A percentile compares a stretch with the other conserved stretches of the same genome.
Conservation (phyloP, 257 asterid genomes). For the Rauvolfia tetraphylla region DNA sequence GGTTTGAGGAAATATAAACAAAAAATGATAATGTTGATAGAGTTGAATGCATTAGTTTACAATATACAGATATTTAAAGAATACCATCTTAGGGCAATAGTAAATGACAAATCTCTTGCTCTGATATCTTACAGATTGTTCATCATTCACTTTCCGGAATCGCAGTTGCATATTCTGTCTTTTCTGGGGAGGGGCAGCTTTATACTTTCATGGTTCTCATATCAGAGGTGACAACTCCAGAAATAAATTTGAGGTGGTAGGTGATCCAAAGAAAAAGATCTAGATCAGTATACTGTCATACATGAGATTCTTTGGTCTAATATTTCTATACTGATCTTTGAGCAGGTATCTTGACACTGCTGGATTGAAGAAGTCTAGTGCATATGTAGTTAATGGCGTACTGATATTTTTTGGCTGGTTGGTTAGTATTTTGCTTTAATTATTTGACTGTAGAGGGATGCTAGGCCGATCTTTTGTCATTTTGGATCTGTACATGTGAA, state of each 20-base stretch:
- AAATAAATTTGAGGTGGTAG: conserved; percentile 90
- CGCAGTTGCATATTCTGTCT: conserved; percentile 88
- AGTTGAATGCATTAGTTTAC: conserved; percentile 6
- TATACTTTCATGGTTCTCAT: conserved; percentile 96
- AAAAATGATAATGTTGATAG: background rate
- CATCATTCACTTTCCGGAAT: conserved; percentile 90
- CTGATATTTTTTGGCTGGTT: conserved; percentile 82
- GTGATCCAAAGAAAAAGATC: conserved; percentile 11
- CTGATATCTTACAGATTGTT: conserved; percentile 60
- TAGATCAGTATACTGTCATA: conserved; percentile 7
- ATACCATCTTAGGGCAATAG: background rate
- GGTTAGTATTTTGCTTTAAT: conserved; percentile 42
- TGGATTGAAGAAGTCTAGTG: conserved; percentile 79
- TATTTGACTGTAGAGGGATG: background rate
- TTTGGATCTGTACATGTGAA: background rate
- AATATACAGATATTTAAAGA: background rate
- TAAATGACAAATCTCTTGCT: conserved; percentile 23
- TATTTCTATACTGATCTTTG: conserved; percentile 22
- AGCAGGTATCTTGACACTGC: conserved; percentile 84
- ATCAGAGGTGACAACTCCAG: conserved; percentile 94
- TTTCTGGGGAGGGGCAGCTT: conserved; percentile 91
- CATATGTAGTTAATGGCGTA: conserved; percentile 73
- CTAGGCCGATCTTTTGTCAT: background rate
- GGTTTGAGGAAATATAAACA: too few relatives aligned
- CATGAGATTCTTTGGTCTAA: conserved; percentile 14